Evolutionary conservation across 805 yeast species (phyloP).

Genomic region (Metschnikowia henanensis): DNA sequence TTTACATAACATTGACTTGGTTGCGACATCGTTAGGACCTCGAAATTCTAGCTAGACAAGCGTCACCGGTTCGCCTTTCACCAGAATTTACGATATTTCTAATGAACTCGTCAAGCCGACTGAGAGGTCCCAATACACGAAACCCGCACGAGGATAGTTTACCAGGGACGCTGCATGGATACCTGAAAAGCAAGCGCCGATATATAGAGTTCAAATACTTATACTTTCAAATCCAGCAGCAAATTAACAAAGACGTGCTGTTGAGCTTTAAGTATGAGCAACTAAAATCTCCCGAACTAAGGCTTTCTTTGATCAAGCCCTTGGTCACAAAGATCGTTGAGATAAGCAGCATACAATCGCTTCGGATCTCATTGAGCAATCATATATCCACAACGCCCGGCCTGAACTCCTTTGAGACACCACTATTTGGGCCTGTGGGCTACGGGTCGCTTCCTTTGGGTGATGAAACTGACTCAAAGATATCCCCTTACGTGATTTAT

Average conservation of each 20-base stretch:
- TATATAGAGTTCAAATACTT: constrained; percentile 38
- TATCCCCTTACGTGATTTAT: constrained; percentile 29
- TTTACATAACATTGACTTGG: too few relatives aligned
- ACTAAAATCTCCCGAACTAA: constrained; percentile 50
- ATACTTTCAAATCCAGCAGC: constrained; percentile 41
- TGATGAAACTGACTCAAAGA: constrained; percentile 18
- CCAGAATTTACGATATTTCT: too few relatives aligned
- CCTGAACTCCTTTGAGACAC: constrained; percentile 13
- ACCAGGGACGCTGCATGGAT: constrained; percentile 5
- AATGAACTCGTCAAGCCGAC: not conserved
- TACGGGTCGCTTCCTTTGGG: constrained; percentile 9
- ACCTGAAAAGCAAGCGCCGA: constrained; percentile 19
- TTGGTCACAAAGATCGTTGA: constrained; percentile 40
- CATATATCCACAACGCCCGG: constrained; percentile 6
- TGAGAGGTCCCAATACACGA: constrained; percentile 1
- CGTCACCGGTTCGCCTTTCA: too few relatives aligned
- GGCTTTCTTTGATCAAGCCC: constrained; percentile 48
- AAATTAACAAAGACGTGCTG: constrained; percentile 42
- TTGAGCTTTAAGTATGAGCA: constrained; percentile 51
- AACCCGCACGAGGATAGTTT: constrained; percentile 5
- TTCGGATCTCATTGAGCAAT: constrained; percentile 31
- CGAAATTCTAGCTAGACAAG: too few relatives aligned
- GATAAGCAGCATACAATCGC: constrained; percentile 36
- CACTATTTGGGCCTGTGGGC: constrained; percentile 22
- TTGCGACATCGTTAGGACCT: too few relatives aligned